phyloP scores from a whole-genome alignment of 441 rosid species.

The Arabidopsis lyrata region DNA sequence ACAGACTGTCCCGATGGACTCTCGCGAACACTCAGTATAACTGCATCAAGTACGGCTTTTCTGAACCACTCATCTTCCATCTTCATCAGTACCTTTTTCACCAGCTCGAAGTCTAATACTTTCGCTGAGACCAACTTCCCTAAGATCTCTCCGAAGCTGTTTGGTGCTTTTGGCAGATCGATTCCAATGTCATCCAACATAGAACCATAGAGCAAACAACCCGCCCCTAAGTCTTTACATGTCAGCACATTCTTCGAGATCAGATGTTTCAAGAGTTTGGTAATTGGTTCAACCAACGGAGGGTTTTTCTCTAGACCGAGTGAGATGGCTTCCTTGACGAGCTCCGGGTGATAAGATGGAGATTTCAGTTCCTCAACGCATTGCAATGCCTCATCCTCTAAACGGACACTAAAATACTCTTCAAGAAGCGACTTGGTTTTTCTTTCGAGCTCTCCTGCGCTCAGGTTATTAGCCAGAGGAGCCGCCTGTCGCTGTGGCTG shows the following conservation, averaged over 20 bases:
- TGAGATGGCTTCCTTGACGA: conserved; percentile 59
- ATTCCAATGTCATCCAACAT: conserved; percentile 61
- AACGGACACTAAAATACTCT: conserved; percentile 56
- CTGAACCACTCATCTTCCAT: conserved; percentile 55
- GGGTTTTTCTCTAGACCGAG: conserved; percentile 60
- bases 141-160: conserved; percentile 56
- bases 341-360: conserved; percentile 56
- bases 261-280: conserved; percentile 51
- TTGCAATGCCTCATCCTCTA: conserved; percentile 58
- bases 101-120: conserved; percentile 44
- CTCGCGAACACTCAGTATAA: conserved; percentile 42
- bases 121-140: conserved; percentile 50
- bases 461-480: conserved; percentile 42
- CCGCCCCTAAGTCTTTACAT: conserved; percentile 47
- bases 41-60: conserved; percentile 48
- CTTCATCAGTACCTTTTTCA: conserved; percentile 51
- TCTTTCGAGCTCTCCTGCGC: conserved; percentile 43
- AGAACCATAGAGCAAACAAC: conserved; percentile 54
- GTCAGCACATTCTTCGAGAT: conserved; percentile 50
- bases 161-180: conserved; percentile 70
- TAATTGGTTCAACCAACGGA: conserved; percentile 48
- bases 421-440: conserved; percentile 60
- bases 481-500: conserved; percentile 37
- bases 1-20: conserved; percentile 46
- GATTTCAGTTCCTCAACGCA: conserved; percentile 61